These are phyloP conservation scores for Salix arbutifolia DNA, from an alignment of 345 rosid species.

Conservation along the genomic window DNA sequence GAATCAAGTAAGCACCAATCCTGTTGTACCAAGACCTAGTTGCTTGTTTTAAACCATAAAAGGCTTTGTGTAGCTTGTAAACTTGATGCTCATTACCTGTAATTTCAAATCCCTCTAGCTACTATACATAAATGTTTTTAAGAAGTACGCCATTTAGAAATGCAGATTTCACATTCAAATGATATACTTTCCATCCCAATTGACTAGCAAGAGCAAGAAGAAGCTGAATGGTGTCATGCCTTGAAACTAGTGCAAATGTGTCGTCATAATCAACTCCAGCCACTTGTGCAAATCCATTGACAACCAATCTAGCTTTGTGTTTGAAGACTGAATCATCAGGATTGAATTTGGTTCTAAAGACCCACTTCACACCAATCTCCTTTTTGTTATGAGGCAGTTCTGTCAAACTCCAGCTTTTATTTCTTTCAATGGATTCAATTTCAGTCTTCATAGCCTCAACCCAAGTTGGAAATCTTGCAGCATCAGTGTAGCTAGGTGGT, in stretches of 20 bases:
- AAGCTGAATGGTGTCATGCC: background rate
- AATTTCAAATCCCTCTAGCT: background rate
- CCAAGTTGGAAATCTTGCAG: background rate
- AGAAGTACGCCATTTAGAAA: background rate
- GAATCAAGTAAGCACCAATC: too few species aligned
- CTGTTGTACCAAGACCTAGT: too few species aligned
- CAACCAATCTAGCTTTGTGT: background rate
- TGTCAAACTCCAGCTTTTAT: background rate
- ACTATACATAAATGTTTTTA: background rate
- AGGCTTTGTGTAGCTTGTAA: too few species aligned
- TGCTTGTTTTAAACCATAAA: too few species aligned
- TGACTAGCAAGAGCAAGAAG: background rate
- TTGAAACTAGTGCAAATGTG: too few species aligned
- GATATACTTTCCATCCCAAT: background rate
- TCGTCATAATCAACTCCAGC: too few species aligned
- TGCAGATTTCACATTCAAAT: background rate
- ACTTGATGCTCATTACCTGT: background rate
- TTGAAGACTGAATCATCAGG: background rate
- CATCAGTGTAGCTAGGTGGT: background rate
- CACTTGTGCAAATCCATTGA: too few species aligned
- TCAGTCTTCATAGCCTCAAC: background rate
- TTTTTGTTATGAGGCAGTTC: background rate
- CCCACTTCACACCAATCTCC: background rate
- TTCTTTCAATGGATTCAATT: background rate
- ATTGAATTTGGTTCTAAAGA: background rate